Conservation (phyloP, 164 flowering plant genomes). For the Magnolia officinalis region DNA sequence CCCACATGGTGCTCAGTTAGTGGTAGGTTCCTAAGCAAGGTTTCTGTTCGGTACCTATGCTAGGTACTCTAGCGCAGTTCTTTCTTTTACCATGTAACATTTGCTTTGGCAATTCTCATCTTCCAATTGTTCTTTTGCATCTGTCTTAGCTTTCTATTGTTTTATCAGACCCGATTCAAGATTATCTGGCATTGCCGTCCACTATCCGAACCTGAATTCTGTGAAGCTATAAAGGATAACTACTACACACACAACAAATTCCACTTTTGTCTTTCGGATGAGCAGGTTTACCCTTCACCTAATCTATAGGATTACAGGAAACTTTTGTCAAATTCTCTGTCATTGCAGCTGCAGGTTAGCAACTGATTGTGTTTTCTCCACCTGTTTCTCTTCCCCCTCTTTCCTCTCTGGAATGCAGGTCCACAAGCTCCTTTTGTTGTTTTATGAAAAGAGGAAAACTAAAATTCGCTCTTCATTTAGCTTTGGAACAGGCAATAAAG, state of each 20-base stretch:
- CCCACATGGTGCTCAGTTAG: too few species aligned
- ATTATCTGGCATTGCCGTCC: constrained; percentile 51
- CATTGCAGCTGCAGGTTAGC: constrained; percentile 31
- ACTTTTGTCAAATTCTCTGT: neutral
- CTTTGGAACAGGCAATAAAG: constrained; percentile 6
- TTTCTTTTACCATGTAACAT: neutral
- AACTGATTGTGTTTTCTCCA: too few species aligned
- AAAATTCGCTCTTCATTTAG: constrained; percentile 11
- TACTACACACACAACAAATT: constrained; percentile 55
- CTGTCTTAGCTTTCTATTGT: neutral
- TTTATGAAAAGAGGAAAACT: constrained; percentile 27
- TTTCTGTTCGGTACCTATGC: too few species aligned
- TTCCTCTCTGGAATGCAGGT: too few species aligned
- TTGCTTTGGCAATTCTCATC: neutral
- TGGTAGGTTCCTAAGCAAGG: too few species aligned
- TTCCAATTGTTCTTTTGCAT: neutral
- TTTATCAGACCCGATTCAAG: constrained; percentile 20
- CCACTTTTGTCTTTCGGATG: constrained; percentile 46
- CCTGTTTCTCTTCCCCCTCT: too few species aligned
- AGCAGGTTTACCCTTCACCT: constrained; percentile 41
- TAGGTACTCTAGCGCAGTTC: too few species aligned
- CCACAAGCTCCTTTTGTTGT: constrained; percentile 32
- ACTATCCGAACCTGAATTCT: constrained; percentile 51
- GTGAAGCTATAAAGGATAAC: constrained; percentile 55
- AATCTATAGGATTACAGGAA: too few species aligned